Conservation (phyloP, 441 rosid genomes). For the Euphorbia schlechtendalii region DNA sequence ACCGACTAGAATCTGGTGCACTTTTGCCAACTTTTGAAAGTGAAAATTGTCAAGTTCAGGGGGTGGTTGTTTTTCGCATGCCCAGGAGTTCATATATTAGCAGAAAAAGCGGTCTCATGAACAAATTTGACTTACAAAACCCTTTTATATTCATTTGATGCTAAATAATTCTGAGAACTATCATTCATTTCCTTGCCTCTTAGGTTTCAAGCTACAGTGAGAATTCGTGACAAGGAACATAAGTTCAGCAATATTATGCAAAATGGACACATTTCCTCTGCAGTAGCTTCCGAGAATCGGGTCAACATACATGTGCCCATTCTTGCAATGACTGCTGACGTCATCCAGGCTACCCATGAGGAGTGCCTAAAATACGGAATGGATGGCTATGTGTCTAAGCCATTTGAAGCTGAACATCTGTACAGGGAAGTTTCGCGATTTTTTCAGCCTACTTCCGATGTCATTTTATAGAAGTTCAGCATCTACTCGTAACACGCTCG, state of each 20-base stretch:
- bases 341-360: slow-evolving; percentile 82
- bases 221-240: slow-evolving; percentile 53
- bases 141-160: neutral
- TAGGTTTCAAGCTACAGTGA: slow-evolving; percentile 80
- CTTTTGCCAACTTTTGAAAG: too few species aligned
- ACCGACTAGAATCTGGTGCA: too few species aligned
- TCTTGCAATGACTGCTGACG: slow-evolving; percentile 95
- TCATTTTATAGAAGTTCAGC: slow-evolving; percentile 18
- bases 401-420: slow-evolving; percentile 80
- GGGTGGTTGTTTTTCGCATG: neutral
- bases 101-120: neutral
- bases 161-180: neutral
- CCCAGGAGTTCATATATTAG: neutral
- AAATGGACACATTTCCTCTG: slow-evolving; percentile 23
- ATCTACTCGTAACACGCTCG: slow-evolving; percentile 12
- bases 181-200: neutral
- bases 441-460: slow-evolving; percentile 28
- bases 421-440: slow-evolving; percentile 67
- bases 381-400: slow-evolving; percentile 96
- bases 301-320: slow-evolving; percentile 57
- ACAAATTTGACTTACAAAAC: too few species aligned
- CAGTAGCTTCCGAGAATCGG: slow-evolving; percentile 27
- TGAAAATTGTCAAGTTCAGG: too few species aligned
- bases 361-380: slow-evolving; percentile 54
- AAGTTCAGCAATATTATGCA: slow-evolving; percentile 28